Percentiles rank a stretch among this genome's conserved stretches.
Conservation (phyloP, 805 yeast species). For the Kazachstania viticola region DNA sequence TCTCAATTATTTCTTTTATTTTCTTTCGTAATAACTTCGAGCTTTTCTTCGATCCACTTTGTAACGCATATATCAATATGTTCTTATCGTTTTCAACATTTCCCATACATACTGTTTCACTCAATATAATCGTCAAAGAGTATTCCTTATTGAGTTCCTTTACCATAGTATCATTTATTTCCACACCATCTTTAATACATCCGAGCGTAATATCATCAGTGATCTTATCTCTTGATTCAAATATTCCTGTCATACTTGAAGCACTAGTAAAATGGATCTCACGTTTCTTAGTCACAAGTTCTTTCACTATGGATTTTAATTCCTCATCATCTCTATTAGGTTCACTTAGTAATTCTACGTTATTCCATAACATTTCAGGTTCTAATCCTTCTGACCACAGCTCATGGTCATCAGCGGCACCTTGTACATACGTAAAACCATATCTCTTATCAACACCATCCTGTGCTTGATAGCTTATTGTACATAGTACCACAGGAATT, state of each 20-base stretch:
- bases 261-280: background rate
- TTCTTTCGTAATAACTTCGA: constrained; percentile 44
- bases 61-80: constrained; percentile 8
- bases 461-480: constrained; percentile 51
- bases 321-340: constrained; percentile 23
- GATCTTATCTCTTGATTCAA: constrained; percentile 10
- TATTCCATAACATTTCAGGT: constrained; percentile 47
- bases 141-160: constrained; percentile 5
- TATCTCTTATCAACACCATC: constrained; percentile 40
- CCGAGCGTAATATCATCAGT: constrained; percentile 17
- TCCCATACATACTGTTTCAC: constrained; percentile 5
- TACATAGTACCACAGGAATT: constrained; percentile 39
- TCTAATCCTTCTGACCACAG: constrained; percentile 56
- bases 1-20: constrained; percentile 31
- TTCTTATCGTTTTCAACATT: constrained; percentile 1
- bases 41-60: constrained; percentile 48
- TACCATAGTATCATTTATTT: constrained; percentile 4
- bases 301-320: constrained; percentile 9
- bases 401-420: constrained; percentile 93
- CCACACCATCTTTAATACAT: constrained; percentile 6
- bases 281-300: constrained; percentile 1
- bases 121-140: constrained; percentile 12
- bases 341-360: constrained; percentile 24
- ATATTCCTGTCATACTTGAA: constrained; percentile 4
- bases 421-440: constrained; percentile 66